phyloP scores from a whole-genome alignment of 2,329 filamentous ascomycete species.

The Triangularia setosa region DNA sequence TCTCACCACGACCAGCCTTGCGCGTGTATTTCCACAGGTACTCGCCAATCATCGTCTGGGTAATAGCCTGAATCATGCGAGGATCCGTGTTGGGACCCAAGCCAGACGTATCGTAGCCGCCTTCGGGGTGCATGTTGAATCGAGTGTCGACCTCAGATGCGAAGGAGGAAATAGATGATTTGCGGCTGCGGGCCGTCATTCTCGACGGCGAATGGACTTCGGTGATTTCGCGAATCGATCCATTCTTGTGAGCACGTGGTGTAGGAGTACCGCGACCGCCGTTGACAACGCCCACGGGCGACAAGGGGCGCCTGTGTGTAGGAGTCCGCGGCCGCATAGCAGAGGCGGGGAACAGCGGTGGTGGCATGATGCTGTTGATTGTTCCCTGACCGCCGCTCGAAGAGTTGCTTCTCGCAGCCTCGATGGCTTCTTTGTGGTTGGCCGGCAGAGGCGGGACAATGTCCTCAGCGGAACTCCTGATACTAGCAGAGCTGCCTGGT shows the following conservation, averaged over 20 bases:
- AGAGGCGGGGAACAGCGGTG: constrained; percentile 78
- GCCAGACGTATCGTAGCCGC: constrained; percentile 51
- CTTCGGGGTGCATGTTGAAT: constrained; percentile 70
- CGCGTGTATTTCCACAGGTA: constrained; percentile 99
- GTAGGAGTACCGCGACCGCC: constrained; percentile 55
- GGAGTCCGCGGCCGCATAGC: constrained; percentile 63
- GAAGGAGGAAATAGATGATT: constrained; percentile 92
- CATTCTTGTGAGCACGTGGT: constrained; percentile 44
- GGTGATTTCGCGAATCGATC: constrained; percentile 43
- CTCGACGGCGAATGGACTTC: constrained; percentile 49
- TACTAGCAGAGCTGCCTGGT: constrained; percentile 71
- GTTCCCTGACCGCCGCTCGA: constrained; percentile 37
- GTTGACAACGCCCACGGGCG: constrained; percentile 42
- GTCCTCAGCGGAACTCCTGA: constrained; percentile 39
- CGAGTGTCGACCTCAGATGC: constrained; percentile 87
- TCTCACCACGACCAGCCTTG: constrained; percentile 81
- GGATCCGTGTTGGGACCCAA: constrained; percentile 78
- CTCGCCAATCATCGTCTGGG: constrained; percentile 98
- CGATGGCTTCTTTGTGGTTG: constrained; percentile 81
- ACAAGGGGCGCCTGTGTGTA: constrained; percentile 44
- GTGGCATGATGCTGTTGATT: constrained; percentile 70
- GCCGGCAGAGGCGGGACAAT: constrained; percentile 68
- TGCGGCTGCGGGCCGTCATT: constrained; percentile 47
- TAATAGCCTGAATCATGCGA: constrained; percentile 98
- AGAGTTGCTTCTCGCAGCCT: constrained; percentile 65